Conservation (phyloP, 1,284 basidiomycete species). For the Ustilago sp. region DNA sequence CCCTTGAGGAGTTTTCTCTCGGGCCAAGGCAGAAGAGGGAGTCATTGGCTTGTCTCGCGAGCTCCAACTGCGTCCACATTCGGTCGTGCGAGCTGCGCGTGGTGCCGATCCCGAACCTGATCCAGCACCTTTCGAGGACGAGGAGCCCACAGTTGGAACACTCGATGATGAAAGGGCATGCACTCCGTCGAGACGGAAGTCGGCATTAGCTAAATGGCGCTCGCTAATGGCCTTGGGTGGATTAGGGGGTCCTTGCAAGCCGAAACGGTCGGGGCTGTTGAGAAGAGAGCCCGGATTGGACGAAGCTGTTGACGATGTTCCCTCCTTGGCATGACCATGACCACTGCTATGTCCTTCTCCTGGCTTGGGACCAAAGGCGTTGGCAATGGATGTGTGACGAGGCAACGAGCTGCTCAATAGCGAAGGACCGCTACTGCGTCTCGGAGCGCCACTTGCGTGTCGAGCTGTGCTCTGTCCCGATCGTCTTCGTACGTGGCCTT, state of each 20-base stretch:
- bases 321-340: slow-evolving; percentile 4
- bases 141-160: background rate
- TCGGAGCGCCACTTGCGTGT: slow-evolving; percentile 19
- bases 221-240: slow-evolving; percentile 62
- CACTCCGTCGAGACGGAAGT: slow-evolving; percentile 59
- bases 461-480: slow-evolving; percentile 37
- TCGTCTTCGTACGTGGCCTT: slow-evolving; percentile 35
- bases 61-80: slow-evolving; percentile 27
- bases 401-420: slow-evolving; percentile 34
- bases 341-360: slow-evolving; percentile 7
- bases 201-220: slow-evolving; percentile 61
- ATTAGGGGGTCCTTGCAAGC: slow-evolving; percentile 59
- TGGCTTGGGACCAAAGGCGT: slow-evolving; percentile 24
- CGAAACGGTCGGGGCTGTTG: slow-evolving; percentile 63
- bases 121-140: background rate
- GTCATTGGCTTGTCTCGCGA: slow-evolving; percentile 35
- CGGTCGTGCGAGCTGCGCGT: slow-evolving; percentile 7
- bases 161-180: slow-evolving; percentile 6
- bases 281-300: slow-evolving; percentile 41
- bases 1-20: slow-evolving; percentile 36
- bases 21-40: slow-evolving; percentile 37
- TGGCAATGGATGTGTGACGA: slow-evolving; percentile 41
- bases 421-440: slow-evolving; percentile 31
- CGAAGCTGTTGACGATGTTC: slow-evolving; percentile 23
- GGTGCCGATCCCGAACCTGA: slow-evolving; percentile 14